Evolutionary conservation across 2,329 filamentous ascomycete species (phyloP).

Genomic region (Phyllosticta paracitricarpa): DNA sequence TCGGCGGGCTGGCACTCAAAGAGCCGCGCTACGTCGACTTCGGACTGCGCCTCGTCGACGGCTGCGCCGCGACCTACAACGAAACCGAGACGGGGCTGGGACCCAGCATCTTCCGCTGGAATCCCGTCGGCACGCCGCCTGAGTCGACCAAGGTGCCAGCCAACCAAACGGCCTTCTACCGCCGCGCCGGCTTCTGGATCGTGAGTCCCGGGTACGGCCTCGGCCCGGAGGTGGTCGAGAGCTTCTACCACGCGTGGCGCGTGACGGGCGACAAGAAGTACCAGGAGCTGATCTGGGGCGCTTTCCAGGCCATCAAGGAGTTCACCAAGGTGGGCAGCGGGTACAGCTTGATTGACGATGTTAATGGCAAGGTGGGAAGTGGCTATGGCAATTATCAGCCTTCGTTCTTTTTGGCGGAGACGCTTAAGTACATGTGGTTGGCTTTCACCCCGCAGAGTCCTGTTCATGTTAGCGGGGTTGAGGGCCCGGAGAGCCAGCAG

Average conservation of each 20-base stretch:
- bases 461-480: conserved; percentile 39
- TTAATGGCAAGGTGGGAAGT: conserved; percentile 54
- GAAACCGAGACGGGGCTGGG: conserved; percentile 51
- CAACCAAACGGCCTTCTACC: conserved; percentile 47
- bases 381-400: conserved; percentile 62
- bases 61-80: conserved; percentile 65
- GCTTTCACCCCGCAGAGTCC: conserved; percentile 45
- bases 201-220: conserved; percentile 52
- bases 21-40: conserved; percentile 60
- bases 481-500: conserved; percentile 33
- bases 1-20: conserved; percentile 63
- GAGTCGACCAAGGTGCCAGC: conserved; percentile 6
- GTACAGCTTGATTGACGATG: conserved; percentile 55
- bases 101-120: conserved; percentile 50
- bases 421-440: conserved; percentile 74
- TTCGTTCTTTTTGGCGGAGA: conserved; percentile 81
- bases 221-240: conserved; percentile 73
- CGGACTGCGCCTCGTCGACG: conserved; percentile 60
- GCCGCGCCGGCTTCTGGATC: conserved; percentile 62
- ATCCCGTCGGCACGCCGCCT: conserved; percentile 11
- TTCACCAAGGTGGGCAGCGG: conserved; percentile 56
- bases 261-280: conserved; percentile 66
- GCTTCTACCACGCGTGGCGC: conserved; percentile 78
- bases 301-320: conserved; percentile 57
- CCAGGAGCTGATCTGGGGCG: conserved; percentile 76